Evolutionary conservation across 805 yeast genomes (phyloP).

Genomic region (Ogataea neopini): DNA sequence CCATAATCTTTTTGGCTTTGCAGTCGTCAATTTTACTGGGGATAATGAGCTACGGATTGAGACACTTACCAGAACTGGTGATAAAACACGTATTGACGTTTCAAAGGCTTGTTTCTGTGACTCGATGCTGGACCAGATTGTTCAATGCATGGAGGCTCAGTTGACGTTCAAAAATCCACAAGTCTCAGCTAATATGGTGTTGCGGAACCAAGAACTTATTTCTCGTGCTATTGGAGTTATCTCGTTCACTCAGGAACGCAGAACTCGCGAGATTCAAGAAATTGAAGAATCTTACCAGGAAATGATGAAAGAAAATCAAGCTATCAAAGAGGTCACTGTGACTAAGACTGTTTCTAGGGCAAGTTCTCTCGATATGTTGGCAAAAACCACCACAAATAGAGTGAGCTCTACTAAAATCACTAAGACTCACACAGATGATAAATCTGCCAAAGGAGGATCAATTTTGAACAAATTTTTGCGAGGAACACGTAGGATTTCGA

Average conservation of each 20-base stretch:
- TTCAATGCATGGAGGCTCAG: slow-evolving; percentile 36
- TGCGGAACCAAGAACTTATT: slow-evolving; percentile 31
- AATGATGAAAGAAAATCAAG: slow-evolving; percentile 11
- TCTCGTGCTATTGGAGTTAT: slow-evolving; percentile 16
- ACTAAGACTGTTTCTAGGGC: slow-evolving; percentile 19
- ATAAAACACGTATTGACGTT: slow-evolving; percentile 28
- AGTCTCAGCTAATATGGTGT: slow-evolving; percentile 30
- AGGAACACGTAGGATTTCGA: background rate
- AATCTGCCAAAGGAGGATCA: background rate
- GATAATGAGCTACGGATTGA: slow-evolving; percentile 26
- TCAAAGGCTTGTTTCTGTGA: slow-evolving; percentile 36
- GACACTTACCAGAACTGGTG: slow-evolving; percentile 29
- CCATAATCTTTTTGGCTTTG: slow-evolving; percentile 28
- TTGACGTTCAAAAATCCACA: slow-evolving; percentile 38
- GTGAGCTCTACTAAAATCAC: slow-evolving; percentile 28
- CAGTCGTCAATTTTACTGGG: slow-evolving; percentile 26
- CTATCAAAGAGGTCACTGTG: slow-evolving; percentile 10
- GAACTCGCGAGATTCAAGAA: slow-evolving; percentile 7
- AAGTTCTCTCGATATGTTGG: slow-evolving; percentile 26
- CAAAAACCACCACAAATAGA: slow-evolving; percentile 8
- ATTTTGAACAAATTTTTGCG: slow-evolving; percentile 11
- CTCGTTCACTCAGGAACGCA: slow-evolving; percentile 11
- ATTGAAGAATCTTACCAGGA: slow-evolving; percentile 12
- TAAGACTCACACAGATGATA: slow-evolving; percentile 1
- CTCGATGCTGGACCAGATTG: slow-evolving; percentile 40